Evolutionary conservation across 306 rosid species (phyloP).

Genomic region (Acacia melanoxylon): DNA sequence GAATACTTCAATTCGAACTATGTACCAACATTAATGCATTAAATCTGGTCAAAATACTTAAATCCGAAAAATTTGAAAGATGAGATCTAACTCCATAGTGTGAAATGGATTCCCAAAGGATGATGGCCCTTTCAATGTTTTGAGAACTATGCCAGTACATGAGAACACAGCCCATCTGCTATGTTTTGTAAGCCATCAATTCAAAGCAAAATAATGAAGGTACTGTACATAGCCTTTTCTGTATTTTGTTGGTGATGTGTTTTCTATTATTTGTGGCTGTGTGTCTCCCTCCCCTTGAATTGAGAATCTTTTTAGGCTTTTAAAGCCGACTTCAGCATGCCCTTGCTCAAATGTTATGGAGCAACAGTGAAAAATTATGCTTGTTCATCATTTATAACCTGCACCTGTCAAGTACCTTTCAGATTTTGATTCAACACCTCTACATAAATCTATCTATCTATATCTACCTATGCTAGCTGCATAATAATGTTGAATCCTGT

Average conservation of each 20-base stretch:
- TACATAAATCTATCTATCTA: too few species aligned
- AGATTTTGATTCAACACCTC: constrained; percentile 6
- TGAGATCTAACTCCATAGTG: not conserved
- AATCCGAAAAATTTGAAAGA: too few species aligned
- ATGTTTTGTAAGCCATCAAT: not conserved
- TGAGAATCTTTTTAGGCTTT: not conserved
- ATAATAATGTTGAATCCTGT: not conserved
- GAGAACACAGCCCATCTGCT: not conserved
- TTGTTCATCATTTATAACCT: not conserved
- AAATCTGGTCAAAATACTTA: too few species aligned
- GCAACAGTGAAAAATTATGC: not conserved
- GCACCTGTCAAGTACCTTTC: constrained; percentile 3
- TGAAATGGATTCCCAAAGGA: not conserved
- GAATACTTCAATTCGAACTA: too few species aligned
- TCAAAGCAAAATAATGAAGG: not conserved
- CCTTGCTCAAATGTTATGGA: constrained; percentile 23
- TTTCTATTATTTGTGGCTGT: constrained; percentile 10
- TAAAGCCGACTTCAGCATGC: constrained; percentile 9
- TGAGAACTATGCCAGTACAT: not conserved
- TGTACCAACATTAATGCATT: too few species aligned
- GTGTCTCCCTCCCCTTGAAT: constrained; percentile 7
- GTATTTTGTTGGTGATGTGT: not conserved
- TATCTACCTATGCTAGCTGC: not conserved
- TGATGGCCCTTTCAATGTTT: constrained; percentile 4
- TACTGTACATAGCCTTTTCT: not conserved